Evolutionary conservation across 177 flowering plant genomes (phyloP), one percentile per base, ranked within the genome.

Genomic region (Vitis hybrid): DNA sequence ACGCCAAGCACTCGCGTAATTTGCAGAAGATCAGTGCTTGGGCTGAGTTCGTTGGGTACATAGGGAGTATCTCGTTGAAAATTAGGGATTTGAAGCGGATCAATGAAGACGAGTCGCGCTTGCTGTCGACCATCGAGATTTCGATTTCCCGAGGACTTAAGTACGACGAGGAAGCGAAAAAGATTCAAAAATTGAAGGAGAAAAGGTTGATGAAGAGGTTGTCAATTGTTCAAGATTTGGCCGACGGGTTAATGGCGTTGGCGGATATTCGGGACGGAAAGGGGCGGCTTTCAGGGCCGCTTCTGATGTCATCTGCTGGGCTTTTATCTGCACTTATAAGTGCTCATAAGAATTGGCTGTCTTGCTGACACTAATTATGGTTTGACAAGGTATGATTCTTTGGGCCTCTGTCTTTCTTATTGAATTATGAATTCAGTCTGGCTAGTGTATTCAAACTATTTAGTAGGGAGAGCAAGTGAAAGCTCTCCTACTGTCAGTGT

Each of bases 271-370:
- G 89, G 2, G 92, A 86, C 35, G 96, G 94, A 11, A 85, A 84
- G 30, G 97, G 97, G n/a, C 18, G 57, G 64, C 62, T 88, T 11
- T 81, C 88, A 27, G 81, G 60, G n/a, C 92, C 97, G n/a, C 50
- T 91, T 24, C 21, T 88, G 60, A 10, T 93, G 60, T 83, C 98
- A 2, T 90, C 71, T 2, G 93, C 92, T 0, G 99, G 99, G 57
- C 81, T 95, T 21, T 60, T 93, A 17, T 95, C 97, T 0, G 99
- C 97, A 0, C 46, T 95, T 0, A 93, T 95, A 67, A 91, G 99
- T 69, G 85, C 98, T 50, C 97, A 93, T 72, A 95, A 93, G 91
- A 95, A 91, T 68, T 95, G 99, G 99, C 11, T 82, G 2, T 91
- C 99, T 75, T 91, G 97, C 75, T 90, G 86, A 89, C 11, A 15